Percentiles rank a stretch among this genome's conserved stretches.
These are phyloP conservation scores for Annulohypoxylon maeteangense DNA, from an alignment of 495 filamentous ascomycete species.

Conservation along the genomic window DNA sequence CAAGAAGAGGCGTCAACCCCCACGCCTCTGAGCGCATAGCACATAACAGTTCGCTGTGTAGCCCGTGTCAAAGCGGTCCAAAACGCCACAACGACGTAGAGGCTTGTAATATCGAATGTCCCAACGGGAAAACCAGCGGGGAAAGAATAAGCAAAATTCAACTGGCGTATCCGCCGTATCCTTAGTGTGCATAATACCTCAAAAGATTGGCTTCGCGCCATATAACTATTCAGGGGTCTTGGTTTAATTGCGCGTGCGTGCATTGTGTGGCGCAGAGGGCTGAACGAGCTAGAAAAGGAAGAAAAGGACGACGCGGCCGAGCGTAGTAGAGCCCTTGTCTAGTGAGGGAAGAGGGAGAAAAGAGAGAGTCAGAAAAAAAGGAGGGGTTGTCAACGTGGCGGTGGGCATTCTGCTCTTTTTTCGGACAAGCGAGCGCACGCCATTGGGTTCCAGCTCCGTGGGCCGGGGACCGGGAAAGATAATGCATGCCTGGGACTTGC, in stretches of 20 bases:
- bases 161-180: slow-evolving; percentile 16
- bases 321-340: slow-evolving; percentile 9
- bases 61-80: slow-evolving; percentile 16
- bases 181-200: slow-evolving; percentile 9
- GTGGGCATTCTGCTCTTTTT: slow-evolving; percentile 31
- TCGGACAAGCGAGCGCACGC: slow-evolving; percentile 40
- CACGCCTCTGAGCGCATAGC: not conserved
- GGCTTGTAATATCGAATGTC: slow-evolving; percentile 5
- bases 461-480: slow-evolving; percentile 43
- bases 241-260: slow-evolving; percentile 12
- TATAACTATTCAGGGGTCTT: slow-evolving; percentile 24
- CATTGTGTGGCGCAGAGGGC: slow-evolving; percentile 25
- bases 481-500: slow-evolving; percentile 41
- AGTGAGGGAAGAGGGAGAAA: too few species aligned
- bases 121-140: not conserved
- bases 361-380: slow-evolving; percentile 27
- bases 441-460: slow-evolving; percentile 44
- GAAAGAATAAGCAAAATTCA: slow-evolving; percentile 23
- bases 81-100: slow-evolving; percentile 32
- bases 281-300: slow-evolving; percentile 30
- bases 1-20: not conserved
- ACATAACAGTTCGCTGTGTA: slow-evolving; percentile 9
- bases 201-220: slow-evolving; percentile 15
- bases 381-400: slow-evolving; percentile 34
- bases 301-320: slow-evolving; percentile 6